Evolutionary conservation across 1,284 basidiomycete genomes (phyloP).

Genomic region (Sanguinoderma infundibulare): DNA sequence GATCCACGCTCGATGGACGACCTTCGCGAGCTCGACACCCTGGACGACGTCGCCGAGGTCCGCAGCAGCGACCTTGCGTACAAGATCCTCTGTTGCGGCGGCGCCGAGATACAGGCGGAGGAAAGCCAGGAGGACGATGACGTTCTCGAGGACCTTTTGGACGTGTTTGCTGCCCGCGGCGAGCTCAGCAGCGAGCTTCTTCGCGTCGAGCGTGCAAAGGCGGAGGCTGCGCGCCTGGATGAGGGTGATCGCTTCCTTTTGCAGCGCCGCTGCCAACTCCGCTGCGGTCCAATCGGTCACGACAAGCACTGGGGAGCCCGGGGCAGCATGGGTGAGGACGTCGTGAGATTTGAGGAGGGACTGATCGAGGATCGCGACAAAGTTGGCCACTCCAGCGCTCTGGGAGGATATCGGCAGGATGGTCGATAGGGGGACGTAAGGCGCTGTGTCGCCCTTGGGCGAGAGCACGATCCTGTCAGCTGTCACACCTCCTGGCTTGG

Average conservation of each 20-base stretch:
- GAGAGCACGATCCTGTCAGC: slow-evolving; percentile 65
- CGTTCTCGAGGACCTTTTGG: slow-evolving; percentile 50
- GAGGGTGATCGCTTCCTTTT: slow-evolving; percentile 44
- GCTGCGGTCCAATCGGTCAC: slow-evolving; percentile 63
- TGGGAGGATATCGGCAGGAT: slow-evolving; percentile 54
- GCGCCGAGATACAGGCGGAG: slow-evolving; percentile 73
- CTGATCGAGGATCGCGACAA: slow-evolving; percentile 74
- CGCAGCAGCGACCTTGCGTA: slow-evolving; percentile 53
- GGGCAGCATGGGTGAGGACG: slow-evolving; percentile 60
- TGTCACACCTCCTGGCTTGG: slow-evolving; percentile 67
- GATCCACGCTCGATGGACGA: slow-evolving; percentile 61
- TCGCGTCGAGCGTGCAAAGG: slow-evolving; percentile 63
- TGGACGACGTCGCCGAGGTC: slow-evolving; percentile 47
- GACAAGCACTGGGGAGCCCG: slow-evolving; percentile 62
- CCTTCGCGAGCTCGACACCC: slow-evolving; percentile 48
- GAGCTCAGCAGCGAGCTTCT: slow-evolving; percentile 34
- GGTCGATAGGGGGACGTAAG: slow-evolving; percentile 51
- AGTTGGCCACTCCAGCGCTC: slow-evolving; percentile 58
- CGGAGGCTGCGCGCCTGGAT: slow-evolving; percentile 54
- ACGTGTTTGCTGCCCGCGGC: slow-evolving; percentile 32
- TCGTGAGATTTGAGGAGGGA: slow-evolving; percentile 70
- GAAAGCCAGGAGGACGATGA: slow-evolving; percentile 68
- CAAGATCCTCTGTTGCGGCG: slow-evolving; percentile 54
- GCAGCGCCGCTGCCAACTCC: slow-evolving; percentile 63
- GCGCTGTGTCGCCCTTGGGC: slow-evolving; percentile 40